Base-by-base conservation (phyloP, 139 green algal genomes). In the Chlamydomonas schloesseri region DNA sequence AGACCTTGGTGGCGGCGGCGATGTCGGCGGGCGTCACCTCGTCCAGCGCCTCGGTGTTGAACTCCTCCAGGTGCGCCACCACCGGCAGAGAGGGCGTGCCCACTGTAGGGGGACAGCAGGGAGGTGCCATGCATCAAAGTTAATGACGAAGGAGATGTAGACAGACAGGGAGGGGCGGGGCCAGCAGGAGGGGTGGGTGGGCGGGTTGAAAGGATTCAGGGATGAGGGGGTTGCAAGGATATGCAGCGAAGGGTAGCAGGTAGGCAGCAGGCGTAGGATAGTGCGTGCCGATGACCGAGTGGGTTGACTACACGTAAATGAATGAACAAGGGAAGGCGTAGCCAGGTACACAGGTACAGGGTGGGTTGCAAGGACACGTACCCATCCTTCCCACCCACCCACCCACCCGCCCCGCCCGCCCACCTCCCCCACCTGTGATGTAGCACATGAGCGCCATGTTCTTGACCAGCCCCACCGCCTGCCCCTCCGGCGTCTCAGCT, bases 381-480 rank as follows among this genome's bases (percentile, higher is more conserved):
- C n/a, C 50, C 50, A 0, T 2, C 23, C 34, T 46, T n/a, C 75
- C 70, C 34, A 53, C 69, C 74, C 62, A 82, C 53, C 31, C 71
- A 8, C 20, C 9, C 57, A 8, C 34, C 69, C 65, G 42, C 42
- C 42, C 5, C 8, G 42, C 42, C n/a, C 42, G 42, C 42, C 42
- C 6, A 8, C 42, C 6, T 8, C 69, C 94, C 93, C 2, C 46
- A 88, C 87, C 87, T 2, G 91, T 96, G 87, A 99, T 95, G 91
- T 97, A 97, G 15, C 92, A 92, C 98, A 99, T 99, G 13, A 99
- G 94, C 64, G 98, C 96, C 92, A 99, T 93, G 93, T 99, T 99
- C 95, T 99, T 99, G 58, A 99, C 98, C 77, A 99, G 96, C 2
- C 98, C 88, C 72, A 93, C 80, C 34, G 97, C 96, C 89, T 98